phyloP scores from a whole-genome alignment of 208 protist genomes.

The Histomonas meleagridis region DNA sequence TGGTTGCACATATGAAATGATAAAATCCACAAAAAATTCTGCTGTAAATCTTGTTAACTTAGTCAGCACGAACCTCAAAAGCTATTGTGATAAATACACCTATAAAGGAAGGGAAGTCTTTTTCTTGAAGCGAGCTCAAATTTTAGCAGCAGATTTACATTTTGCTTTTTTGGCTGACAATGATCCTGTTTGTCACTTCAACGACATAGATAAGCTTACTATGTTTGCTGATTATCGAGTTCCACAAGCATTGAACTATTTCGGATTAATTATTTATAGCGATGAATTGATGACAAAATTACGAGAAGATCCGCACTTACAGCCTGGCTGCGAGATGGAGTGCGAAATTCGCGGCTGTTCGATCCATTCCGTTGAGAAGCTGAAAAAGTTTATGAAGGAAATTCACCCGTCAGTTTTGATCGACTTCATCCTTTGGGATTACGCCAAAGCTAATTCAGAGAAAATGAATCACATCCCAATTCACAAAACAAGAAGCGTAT shows the following conservation, averaged over 20 bases:
- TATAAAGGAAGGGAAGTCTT: neutral
- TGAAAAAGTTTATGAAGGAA: neutral
- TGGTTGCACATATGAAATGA: neutral
- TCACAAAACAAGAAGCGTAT: neutral
- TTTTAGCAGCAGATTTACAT: constrained; percentile 18
- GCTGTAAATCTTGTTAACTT: neutral
- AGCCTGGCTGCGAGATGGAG: neutral
- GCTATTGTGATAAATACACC: neutral
- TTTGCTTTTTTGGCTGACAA: constrained; percentile 7
- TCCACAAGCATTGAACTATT: constrained; percentile 6
- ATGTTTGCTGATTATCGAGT: constrained; percentile 34
- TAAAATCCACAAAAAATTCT: neutral
- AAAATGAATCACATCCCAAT: neutral
- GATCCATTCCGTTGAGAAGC: neutral
- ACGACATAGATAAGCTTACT: neutral
- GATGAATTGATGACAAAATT: neutral
- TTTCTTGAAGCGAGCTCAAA: constrained; percentile 24
- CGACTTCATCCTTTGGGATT: neutral
- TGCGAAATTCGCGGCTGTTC: constrained; percentile 27
- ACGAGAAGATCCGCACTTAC: neutral
- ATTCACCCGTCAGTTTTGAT: neutral
- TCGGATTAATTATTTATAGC: neutral
- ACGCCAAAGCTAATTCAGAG: neutral
- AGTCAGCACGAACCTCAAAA: neutral
- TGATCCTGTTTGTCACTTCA: neutral